A percentile compares a stretch with the other conserved stretches of the same genome.
Conservation (phyloP, 257 asterid genomes). For the Rubia yunnanensis region DNA sequence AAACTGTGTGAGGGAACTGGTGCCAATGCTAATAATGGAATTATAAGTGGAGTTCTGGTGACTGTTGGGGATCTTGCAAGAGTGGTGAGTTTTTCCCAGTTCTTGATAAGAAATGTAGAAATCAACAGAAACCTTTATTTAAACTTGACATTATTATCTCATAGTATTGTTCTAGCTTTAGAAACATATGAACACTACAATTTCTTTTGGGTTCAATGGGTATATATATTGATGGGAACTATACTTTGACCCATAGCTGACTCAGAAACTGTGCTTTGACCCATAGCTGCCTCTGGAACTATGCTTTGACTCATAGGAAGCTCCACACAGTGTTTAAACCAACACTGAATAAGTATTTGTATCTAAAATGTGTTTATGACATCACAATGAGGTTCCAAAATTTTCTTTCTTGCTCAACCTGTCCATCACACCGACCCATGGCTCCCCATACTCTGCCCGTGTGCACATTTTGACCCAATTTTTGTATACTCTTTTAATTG, state of each 20-base stretch:
- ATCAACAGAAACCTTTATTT: too few species aligned
- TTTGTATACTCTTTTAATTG: too few species aligned
- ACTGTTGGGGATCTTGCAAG: slow-evolving; percentile 99
- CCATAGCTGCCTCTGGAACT: not conserved
- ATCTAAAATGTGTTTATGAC: not conserved
- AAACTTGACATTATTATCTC: too few species aligned
- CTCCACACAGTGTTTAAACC: too few species aligned
- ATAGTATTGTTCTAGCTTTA: too few species aligned
- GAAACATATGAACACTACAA: not conserved
- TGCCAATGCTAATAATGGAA: slow-evolving; percentile 84
- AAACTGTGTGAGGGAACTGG: slow-evolving; percentile 94
- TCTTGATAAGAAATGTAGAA: not conserved
- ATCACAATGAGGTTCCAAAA: not conserved
- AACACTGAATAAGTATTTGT: not conserved
- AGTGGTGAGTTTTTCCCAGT: slow-evolving; percentile 63
- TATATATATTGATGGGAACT: not conserved
- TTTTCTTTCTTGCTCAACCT: not conserved
- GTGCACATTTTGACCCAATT: too few species aligned
- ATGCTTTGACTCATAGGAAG: too few species aligned
- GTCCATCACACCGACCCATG: too few species aligned
- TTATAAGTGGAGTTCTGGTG: slow-evolving; percentile 91
- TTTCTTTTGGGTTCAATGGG: not conserved
- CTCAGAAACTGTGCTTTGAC: not conserved
- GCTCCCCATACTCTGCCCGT: too few species aligned
- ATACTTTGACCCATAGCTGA: not conserved